Percentiles rank a stretch among this genome's conserved stretches.
These are phyloP conservation scores for Penicillium frequentans DNA, from an alignment of 2,329 filamentous ascomycete genomes.

Conservation along the genomic window DNA sequence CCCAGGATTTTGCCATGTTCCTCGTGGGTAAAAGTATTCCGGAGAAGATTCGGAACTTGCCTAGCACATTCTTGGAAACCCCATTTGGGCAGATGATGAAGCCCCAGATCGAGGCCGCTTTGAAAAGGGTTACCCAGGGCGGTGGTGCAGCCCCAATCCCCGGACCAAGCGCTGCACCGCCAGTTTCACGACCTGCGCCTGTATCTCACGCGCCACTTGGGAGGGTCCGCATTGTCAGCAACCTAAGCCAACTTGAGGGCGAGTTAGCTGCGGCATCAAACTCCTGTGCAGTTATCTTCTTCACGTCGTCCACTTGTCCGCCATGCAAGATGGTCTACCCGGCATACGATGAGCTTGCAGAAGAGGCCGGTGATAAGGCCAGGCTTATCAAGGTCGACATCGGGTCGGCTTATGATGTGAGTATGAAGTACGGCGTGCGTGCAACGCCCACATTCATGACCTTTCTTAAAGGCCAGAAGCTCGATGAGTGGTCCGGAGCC, in stretches of 20 bases:
- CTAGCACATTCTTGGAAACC: constrained; percentile 78
- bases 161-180: constrained; percentile 15
- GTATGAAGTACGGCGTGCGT: constrained; percentile 64
- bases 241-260: constrained; percentile 59
- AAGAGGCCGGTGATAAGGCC: constrained; percentile 66
- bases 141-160: constrained; percentile 37
- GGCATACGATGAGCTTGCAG: constrained; percentile 75
- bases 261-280: constrained; percentile 60
- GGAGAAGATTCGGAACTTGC: constrained; percentile 79
- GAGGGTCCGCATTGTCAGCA: constrained; percentile 63
- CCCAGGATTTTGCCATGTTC: constrained; percentile 88
- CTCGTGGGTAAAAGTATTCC: constrained; percentile 87
- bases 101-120: constrained; percentile 68
- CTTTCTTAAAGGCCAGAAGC: constrained; percentile 72
- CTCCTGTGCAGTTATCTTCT: constrained; percentile 81
- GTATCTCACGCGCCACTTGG: constrained; percentile 28
- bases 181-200: constrained; percentile 9
- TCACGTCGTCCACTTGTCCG: constrained; percentile 82
- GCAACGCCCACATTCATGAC: constrained; percentile 89
- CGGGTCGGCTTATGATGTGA: constrained; percentile 64
- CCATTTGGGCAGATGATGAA: constrained; percentile 86
- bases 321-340: constrained; percentile 85
- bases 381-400: constrained; percentile 83
- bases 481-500: constrained; percentile 79
- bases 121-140: constrained; percentile 63